Conservation (phyloP, 2,329 filamentous ascomycete genomes). For the Teratosphaeria destructans region DNA sequence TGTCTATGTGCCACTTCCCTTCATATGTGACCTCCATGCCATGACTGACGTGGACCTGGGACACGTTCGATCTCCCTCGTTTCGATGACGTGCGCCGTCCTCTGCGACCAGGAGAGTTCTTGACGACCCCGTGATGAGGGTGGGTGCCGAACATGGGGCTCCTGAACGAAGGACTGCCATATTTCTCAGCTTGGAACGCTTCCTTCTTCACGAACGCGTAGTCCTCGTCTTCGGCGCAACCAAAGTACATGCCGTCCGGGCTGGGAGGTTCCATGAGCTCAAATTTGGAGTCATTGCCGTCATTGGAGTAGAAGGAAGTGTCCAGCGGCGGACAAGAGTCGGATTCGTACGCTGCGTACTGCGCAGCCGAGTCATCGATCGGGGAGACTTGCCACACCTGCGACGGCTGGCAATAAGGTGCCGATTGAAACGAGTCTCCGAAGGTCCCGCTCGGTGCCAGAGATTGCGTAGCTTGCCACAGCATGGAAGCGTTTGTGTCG, state of each 20-base stretch:
- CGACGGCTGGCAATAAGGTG: neutral
- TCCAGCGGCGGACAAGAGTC: neutral
- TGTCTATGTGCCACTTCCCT: neutral
- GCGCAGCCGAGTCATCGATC: neutral
- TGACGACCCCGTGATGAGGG: neutral
- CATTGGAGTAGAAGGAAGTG: neutral
- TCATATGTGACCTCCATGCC: neutral
- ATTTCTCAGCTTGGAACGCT: neutral
- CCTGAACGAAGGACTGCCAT: neutral
- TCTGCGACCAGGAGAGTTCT: neutral
- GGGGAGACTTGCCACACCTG: neutral
- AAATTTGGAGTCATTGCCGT: neutral
- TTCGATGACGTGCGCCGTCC: neutral
- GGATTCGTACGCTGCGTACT: neutral
- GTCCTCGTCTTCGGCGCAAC: neutral
- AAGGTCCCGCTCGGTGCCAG: neutral
- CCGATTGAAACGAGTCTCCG: neutral
- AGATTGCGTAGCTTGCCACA: neutral
- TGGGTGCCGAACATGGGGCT: neutral
- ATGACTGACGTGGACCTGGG: neutral
- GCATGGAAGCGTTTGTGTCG: neutral
- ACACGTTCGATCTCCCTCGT: constrained; percentile 3
- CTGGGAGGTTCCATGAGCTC: neutral
- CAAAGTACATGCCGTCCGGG: neutral
- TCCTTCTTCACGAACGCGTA: neutral